Percentiles rank a stretch among this genome's conserved stretches.
phyloP scores from a whole-genome alignment of 805 yeast genomes.

The Yamadazyma nakazawae region DNA sequence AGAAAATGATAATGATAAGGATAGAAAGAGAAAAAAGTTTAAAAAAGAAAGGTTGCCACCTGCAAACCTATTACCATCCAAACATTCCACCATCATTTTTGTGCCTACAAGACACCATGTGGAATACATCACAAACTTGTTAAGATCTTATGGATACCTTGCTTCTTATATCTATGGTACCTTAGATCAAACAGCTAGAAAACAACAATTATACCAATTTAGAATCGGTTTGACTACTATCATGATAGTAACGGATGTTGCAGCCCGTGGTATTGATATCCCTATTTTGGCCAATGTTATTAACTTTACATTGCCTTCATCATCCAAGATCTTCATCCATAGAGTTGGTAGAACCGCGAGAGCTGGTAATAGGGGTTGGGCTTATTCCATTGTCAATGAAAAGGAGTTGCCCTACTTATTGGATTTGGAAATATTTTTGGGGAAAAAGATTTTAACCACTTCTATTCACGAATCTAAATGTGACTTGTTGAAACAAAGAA shows the following conservation, averaged over 20 bases:
- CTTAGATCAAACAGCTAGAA: conserved; percentile 91
- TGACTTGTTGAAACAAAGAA: conserved; percentile 44
- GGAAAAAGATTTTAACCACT: conserved; percentile 71
- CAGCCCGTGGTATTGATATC: conserved; percentile 98
- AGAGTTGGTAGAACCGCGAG: conserved; percentile 99
- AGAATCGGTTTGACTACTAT: conserved; percentile 78
- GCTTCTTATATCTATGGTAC: conserved; percentile 91
- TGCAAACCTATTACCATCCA: conserved; percentile 82
- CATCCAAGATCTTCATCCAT: conserved; percentile 91
- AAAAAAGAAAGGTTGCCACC: conserved; percentile 63
- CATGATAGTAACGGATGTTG: conserved; percentile 96
- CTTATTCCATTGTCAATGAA: conserved; percentile 83
- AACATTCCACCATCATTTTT: conserved; percentile 83
- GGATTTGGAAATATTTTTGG: conserved; percentile 87
- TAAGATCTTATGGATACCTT: conserved; percentile 78
- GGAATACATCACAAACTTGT: conserved; percentile 73
- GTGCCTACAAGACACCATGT: conserved; percentile 98
- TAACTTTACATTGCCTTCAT: conserved; percentile 85
- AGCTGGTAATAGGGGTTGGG: conserved; percentile 98
- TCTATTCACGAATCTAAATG: conserved; percentile 64
- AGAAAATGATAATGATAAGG: conserved; percentile 40
- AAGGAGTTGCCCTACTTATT: conserved; percentile 84
- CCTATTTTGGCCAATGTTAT: conserved; percentile 94
- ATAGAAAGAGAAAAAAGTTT: conserved; percentile 37
- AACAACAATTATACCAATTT: conserved; percentile 80